Conservation (phyloP, 2,329 filamentous ascomycete genomes). For the Monosporascus sp. region DNA sequence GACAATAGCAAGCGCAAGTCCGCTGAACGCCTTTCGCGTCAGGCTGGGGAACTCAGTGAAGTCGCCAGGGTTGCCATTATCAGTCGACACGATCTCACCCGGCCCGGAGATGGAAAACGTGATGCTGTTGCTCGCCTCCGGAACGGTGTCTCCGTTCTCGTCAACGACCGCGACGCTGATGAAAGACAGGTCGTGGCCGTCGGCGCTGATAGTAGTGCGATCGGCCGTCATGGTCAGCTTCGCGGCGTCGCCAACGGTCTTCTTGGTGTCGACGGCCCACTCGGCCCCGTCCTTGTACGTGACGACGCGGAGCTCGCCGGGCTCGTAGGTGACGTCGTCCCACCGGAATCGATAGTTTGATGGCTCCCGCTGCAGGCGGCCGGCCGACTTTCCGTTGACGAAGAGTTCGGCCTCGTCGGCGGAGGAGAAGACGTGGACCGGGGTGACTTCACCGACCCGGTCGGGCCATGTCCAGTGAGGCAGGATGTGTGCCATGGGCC, state of each 20-base stretch:
- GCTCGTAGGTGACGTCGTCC: constrained; percentile 43
- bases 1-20: constrained; percentile 36
- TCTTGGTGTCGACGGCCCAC: constrained; percentile 39
- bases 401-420: constrained; percentile 52
- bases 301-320: constrained; percentile 42
- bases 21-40: constrained; percentile 35
- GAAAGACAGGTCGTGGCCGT: constrained; percentile 42
- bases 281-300: constrained; percentile 40
- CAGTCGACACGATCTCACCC: constrained; percentile 43
- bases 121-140: constrained; percentile 35
- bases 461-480: constrained; percentile 53
- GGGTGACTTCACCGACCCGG: constrained; percentile 40
- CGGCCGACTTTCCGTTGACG: constrained; percentile 43
- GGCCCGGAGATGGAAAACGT: constrained; percentile 38
- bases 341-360: constrained; percentile 46
- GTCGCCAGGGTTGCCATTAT: constrained; percentile 46
- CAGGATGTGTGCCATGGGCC: constrained; percentile 43
- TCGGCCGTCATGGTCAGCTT: constrained; percentile 36
- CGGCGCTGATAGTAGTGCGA: constrained; percentile 30
- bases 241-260: constrained; percentile 36
- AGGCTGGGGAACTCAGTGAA: constrained; percentile 36
- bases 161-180: constrained; percentile 42
- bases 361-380: constrained; percentile 29
- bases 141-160: constrained; percentile 36
- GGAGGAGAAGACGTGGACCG: constrained; percentile 48